These are phyloP conservation scores for Tricholoma bakamatsutake DNA, from an alignment of 768 basidiomycete genomes.

Conservation along the genomic window DNA sequence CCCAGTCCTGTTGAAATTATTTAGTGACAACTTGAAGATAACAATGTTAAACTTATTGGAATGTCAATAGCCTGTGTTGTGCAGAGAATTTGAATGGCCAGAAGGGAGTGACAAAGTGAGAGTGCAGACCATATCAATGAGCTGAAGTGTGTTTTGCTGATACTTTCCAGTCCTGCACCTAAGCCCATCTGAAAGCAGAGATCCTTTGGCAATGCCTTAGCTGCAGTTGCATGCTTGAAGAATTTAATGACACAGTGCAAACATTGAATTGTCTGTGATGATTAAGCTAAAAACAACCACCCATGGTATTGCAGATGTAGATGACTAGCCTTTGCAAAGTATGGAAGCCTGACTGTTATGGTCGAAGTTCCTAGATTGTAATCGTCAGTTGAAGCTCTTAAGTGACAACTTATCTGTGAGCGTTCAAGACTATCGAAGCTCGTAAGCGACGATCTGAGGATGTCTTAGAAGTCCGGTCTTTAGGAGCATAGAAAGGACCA, in stretches of 20 bases:
- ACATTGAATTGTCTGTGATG: background rate
- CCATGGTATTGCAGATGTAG: conserved; percentile 2
- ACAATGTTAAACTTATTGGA: too few species aligned
- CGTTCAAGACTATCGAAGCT: too few species aligned
- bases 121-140: conserved; percentile 11
- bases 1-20: too few species aligned
- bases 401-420: too few species aligned
- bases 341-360: conserved; percentile 6
- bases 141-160: conserved; percentile 21
- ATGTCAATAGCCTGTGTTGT: too few species aligned
- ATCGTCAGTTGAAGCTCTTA: too few species aligned
- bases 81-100: background rate
- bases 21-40: too few species aligned
- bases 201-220: conserved; percentile 4
- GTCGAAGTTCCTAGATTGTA: too few species aligned
- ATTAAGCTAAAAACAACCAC: conserved; percentile 10
- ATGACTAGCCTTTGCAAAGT: conserved; percentile 14
- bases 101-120: background rate
- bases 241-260: background rate
- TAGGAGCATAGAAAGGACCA: too few species aligned
- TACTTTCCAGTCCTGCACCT: conserved; percentile 20
- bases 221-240: conserved; percentile 6
- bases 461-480: too few species aligned
- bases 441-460: too few species aligned
- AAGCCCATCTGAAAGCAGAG: background rate